Percentiles rank a stretch among this genome's conserved stretches.
phyloP scores from a whole-genome alignment of 768 basidiomycete genomes.

The Sarcodon aspratus region DNA sequence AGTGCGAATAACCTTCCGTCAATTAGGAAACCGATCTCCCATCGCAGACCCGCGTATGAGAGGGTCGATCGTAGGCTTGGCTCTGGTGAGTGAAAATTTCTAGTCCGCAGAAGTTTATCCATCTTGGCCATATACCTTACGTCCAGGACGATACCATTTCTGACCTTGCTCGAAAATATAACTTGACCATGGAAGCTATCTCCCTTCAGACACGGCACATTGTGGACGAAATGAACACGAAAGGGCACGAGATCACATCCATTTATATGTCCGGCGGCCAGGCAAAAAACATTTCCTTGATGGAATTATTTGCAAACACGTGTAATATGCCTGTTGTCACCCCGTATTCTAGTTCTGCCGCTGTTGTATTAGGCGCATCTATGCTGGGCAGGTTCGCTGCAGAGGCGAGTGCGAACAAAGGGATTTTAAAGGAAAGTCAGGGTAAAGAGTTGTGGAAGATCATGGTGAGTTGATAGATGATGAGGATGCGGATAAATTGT shows the following conservation, averaged over 20 bases:
- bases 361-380: constrained; percentile 87
- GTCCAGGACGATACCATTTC: constrained; percentile 53
- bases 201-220: constrained; percentile 93
- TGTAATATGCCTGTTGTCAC: constrained; percentile 78
- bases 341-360: constrained; percentile 62
- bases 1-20: neutral
- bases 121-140: neutral
- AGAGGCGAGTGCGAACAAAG: constrained; percentile 29
- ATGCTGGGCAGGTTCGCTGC: constrained; percentile 88
- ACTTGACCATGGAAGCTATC: constrained; percentile 86
- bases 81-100: constrained; percentile 37
- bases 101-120: neutral
- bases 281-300: constrained; percentile 78
- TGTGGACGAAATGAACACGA: constrained; percentile 78
- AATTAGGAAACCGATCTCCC: constrained; percentile 85
- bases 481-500: neutral
- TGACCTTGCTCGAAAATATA: constrained; percentile 86
- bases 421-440: constrained; percentile 31
- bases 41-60: constrained; percentile 94
- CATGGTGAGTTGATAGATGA: constrained; percentile 47
- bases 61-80: constrained; percentile 81
- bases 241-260: constrained; percentile 70
- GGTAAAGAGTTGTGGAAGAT: constrained; percentile 77
- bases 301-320: constrained; percentile 82
- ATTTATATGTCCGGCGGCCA: constrained; percentile 94